A percentile compares a stretch with the other conserved stretches of the same genome.
phyloP scores from a whole-genome alignment of 1,284 basidiomycete species.

The Wallemia mellicola region DNA sequence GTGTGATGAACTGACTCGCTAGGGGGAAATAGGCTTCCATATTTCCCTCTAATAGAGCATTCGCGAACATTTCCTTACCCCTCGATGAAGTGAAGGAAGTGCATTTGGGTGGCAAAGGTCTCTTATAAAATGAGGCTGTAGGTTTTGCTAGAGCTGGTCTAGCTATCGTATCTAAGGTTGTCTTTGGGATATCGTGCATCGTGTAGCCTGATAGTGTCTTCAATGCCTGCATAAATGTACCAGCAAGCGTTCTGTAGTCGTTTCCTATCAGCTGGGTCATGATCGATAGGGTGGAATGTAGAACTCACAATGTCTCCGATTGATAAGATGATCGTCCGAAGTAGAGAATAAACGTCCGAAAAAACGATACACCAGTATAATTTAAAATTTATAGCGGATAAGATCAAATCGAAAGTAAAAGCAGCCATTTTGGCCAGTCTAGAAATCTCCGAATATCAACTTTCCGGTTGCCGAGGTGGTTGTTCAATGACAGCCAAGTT shows the following conservation, averaged over 20 bases:
- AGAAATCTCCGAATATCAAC: background rate
- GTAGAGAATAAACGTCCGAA: background rate
- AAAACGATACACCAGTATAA: no score
- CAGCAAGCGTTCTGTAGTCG: no score
- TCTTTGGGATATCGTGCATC: background rate
- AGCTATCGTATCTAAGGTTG: background rate
- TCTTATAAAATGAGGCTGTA: constrained; percentile 8
- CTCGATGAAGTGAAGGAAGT: constrained; percentile 6
- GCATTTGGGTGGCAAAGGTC: constrained; percentile 8
- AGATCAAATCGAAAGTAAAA: background rate
- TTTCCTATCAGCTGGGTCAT: no score
- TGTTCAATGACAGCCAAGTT: background rate
- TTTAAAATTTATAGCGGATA: background rate
- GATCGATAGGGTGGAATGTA: no score
- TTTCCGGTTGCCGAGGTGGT: background rate
- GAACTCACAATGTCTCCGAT: no score
- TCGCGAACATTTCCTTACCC: constrained; percentile 8
- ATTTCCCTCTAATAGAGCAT: constrained; percentile 6
- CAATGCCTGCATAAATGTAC: background rate
- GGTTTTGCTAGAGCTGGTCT: background rate
- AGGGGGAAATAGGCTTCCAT: constrained; percentile 10
- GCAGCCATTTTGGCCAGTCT: background rate
- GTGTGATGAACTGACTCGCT: constrained; percentile 7
- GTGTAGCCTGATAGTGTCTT: background rate
- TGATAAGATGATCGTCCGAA: background rate